Conservation (phyloP, 176 grass and related monocot genomes). For the Aechmea fasciata region DNA sequence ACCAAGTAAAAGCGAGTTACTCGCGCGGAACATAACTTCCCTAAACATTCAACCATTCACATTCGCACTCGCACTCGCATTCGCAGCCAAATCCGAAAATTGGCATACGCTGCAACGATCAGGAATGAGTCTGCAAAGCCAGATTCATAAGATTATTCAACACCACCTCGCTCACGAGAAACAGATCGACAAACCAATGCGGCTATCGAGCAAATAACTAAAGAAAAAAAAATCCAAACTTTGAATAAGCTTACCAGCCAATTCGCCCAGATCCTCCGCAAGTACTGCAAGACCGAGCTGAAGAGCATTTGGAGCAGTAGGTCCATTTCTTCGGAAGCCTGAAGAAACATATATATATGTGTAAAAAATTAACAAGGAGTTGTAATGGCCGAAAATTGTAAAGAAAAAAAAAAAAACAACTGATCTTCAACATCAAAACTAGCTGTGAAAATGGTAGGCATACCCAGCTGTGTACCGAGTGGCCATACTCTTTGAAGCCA, state of each 20-base stretch:
- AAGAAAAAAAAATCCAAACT: neutral
- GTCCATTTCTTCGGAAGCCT: conserved; percentile 30
- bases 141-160: no score
- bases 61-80: no score
- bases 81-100: no score
- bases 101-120: no score
- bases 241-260: conserved; percentile 1
- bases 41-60: no score
- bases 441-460: neutral
- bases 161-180: no score
- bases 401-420: no score
- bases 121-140: no score
- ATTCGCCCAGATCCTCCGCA: conserved; percentile 17
- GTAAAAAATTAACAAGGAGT: neutral
- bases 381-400: no score
- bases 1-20: no score
- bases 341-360: neutral
- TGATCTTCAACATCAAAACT: neutral
- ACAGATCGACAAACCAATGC: no score
- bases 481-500: conserved; percentile 38
- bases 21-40: no score
- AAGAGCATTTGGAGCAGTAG: conserved; percentile 25
- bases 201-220: neutral
- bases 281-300: conserved; percentile 16
- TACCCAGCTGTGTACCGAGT: conserved; percentile 45